These are phyloP conservation scores for Candida schatavii DNA, from an alignment of 805 yeast species.

Conservation along the genomic window DNA sequence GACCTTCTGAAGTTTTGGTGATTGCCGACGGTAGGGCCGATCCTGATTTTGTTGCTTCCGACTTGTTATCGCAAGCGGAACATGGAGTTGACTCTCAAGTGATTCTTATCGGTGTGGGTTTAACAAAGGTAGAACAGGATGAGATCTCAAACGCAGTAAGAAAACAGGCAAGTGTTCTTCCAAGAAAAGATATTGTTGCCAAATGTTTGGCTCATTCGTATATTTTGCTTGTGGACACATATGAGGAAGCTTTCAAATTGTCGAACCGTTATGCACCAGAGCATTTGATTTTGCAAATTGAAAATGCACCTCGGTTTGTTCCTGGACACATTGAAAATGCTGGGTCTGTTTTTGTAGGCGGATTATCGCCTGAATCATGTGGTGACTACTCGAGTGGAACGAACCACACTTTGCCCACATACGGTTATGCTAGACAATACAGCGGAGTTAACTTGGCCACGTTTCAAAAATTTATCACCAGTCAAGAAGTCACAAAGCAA, in stretches of 20 bases:
- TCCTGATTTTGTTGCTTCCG: constrained; percentile 96
- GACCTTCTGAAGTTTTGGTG: constrained; percentile 98
- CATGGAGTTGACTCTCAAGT: constrained; percentile 99
- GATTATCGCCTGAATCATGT: constrained; percentile 94
- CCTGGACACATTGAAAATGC: constrained; percentile 78
- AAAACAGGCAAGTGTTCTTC: constrained; percentile 76
- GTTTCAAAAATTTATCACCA: constrained; percentile 90
- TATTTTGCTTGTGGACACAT: constrained; percentile 62
- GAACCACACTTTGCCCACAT: constrained; percentile 97
- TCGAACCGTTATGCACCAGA: constrained; percentile 96
- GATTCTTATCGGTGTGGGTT: constrained; percentile 76
- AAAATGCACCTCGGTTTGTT: constrained; percentile 72
- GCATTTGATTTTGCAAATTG: constrained; percentile 89
- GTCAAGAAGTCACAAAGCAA: constrained; percentile 83
- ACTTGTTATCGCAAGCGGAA: constrained; percentile 95
- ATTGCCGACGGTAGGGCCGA: constrained; percentile 85
- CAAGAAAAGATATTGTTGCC: constrained; percentile 91
- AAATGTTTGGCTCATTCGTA: constrained; percentile 91
- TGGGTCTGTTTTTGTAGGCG: constrained; percentile 95
- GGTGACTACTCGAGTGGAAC: constrained; percentile 99
- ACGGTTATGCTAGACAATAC: constrained; percentile 97
- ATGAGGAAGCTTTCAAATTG: constrained; percentile 80
- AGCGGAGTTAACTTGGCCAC: constrained; percentile 96
- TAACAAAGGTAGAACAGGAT: constrained; percentile 56
- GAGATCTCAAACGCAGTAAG: constrained; percentile 81